Evolutionary conservation across 441 rosid species (phyloP), one percentile per base, ranked within the genome.

Genomic region (Hura crepitans): DNA sequence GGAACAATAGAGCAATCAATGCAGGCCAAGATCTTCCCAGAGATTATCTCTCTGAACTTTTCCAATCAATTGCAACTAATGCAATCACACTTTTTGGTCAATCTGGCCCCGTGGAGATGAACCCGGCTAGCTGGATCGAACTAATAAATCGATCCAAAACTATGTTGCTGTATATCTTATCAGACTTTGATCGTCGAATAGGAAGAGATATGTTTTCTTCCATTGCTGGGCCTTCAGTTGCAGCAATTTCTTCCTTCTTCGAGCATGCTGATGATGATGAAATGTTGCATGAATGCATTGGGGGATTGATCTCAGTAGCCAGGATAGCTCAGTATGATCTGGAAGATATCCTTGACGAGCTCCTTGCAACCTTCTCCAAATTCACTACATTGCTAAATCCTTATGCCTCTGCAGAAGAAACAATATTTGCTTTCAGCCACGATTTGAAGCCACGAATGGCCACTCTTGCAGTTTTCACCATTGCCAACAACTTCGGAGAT

Each of bases 391-490:
- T 94, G 9, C 56, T 94, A 39, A 94, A 94, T 70, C 98, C 97
- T 25, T 94, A 89, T 66, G 92, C 98, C n/a, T 79, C 96, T 15
- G 79, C 93, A 0, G 96, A 94, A 75, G 98, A 94, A 76, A 91
- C 97, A 45, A 50, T 94, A 51, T 90, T 91, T 5, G 86, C 87
- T 20, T 94, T 94, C 65, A 87, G 96, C 72, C 77, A 94, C 25
- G 97, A 94, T 56, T 46, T 90, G 81, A 94, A 94, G 79, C 90
- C 98, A 1, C 85, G 91, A 69, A 88, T 91, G 92, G 98, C 97
- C 5, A 90, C 97, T 22, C 88, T 94, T 7, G 93, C 96, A 1
- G 91, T 94, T 66, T 94, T 94, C 78, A 89, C 91, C 18, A 85
- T 90, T 0, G 97, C 96, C 14, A 91, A 90, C 78, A 83, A 76